Percentiles rank a stretch among this genome's conserved stretches.
Conservation (phyloP, 208 protist genomes). For the Crithidia fasciculata region DNA sequence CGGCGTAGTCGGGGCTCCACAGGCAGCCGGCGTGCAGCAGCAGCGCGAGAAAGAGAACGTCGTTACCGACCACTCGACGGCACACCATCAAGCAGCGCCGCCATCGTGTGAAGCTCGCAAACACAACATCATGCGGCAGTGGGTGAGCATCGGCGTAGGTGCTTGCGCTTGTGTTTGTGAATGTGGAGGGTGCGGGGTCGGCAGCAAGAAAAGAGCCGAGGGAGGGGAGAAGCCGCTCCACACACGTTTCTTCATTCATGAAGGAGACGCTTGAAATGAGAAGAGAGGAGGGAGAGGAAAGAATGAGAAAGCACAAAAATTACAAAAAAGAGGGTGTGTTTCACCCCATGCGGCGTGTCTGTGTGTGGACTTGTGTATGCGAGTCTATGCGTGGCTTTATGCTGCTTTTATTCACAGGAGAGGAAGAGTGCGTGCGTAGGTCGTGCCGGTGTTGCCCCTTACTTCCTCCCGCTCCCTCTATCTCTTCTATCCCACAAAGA, state of each 20-base stretch:
- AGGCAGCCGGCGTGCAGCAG: slow-evolving; percentile 74
- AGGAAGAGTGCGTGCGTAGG: background rate
- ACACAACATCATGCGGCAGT: background rate
- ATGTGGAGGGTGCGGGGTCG: background rate
- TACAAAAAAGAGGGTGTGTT: background rate
- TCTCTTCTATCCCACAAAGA: no score
- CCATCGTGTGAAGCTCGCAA: slow-evolving; percentile 50
- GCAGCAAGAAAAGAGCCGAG: slow-evolving; percentile 46
- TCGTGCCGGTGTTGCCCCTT: no score
- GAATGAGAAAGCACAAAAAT: no score
- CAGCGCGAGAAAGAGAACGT: slow-evolving; percentile 65
- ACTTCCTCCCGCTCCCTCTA: no score
- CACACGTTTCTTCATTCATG: slow-evolving; percentile 18
- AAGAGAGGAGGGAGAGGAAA: background rate
- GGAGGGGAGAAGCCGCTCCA: slow-evolving; percentile 56
- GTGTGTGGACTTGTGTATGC: background rate
- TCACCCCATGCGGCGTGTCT: background rate
- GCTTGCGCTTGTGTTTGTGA: background rate
- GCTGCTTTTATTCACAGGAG: background rate
- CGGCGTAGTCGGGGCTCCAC: slow-evolving; percentile 59
- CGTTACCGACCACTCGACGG: slow-evolving; percentile 69
- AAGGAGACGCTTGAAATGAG: slow-evolving; percentile 10
- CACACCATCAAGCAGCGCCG: slow-evolving; percentile 60
- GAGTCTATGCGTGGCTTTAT: background rate
- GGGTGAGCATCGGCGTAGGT: background rate